These are phyloP conservation scores for Przewalskia tangutica DNA, from an alignment of 257 asterid genomes.

Conservation along the genomic window DNA sequence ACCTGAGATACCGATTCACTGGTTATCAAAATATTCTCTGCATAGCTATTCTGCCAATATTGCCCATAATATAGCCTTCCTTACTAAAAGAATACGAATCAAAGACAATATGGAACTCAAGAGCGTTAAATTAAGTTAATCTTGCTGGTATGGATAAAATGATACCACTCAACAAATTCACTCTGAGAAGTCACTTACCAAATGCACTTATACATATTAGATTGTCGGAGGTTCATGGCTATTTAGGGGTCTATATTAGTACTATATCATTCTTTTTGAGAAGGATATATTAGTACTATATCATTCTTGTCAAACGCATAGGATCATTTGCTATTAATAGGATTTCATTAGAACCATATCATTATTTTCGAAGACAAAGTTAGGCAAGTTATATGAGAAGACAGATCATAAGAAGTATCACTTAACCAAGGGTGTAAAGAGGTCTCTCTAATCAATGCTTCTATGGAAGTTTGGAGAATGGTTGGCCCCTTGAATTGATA, in stretches of 20 bases:
- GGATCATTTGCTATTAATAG: background rate
- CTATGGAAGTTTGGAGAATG: constrained; percentile 29
- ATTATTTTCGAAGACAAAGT: background rate
- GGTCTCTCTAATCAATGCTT: constrained; percentile 17
- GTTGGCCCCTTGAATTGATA: constrained; percentile 31
- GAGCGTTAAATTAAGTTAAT: background rate
- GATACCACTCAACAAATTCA: background rate
- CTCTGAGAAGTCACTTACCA: background rate
- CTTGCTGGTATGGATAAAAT: background rate
- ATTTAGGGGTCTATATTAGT: background rate
- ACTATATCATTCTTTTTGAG: background rate
- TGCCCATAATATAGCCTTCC: background rate
- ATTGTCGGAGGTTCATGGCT: background rate
- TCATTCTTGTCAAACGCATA: background rate
- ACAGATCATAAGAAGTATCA: background rate
- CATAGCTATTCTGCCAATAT: background rate
- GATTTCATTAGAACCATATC: background rate
- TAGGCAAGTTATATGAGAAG: background rate
- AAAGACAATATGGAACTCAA: background rate
- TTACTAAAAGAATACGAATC: background rate
- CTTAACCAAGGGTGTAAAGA: background rate
- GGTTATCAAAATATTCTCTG: background rate
- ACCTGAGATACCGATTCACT: background rate
- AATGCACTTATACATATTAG: constrained; percentile 1
- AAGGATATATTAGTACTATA: background rate